Percentiles rank a stretch among this genome's conserved stretches.
These are phyloP conservation scores for Funneliformis mosseae DNA, from an alignment of 192 early-diverging fungal genomes.

Conservation along the genomic window DNA sequence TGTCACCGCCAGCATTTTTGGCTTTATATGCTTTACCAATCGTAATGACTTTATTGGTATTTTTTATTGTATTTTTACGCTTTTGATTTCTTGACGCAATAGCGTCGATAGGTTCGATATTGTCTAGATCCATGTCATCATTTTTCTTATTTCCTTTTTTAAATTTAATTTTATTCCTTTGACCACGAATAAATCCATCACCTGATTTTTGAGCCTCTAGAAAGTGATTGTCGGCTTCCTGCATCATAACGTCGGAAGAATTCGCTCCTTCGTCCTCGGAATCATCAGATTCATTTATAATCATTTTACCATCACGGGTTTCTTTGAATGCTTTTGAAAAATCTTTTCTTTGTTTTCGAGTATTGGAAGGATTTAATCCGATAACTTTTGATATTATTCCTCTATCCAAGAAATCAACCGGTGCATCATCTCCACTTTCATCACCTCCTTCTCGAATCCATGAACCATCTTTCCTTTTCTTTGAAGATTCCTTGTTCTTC, in stretches of 20 bases:
- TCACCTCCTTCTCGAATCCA: constrained; percentile 71
- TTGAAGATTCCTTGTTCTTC: constrained; percentile 35
- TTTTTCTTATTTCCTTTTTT: constrained; percentile 71
- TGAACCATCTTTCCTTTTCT: constrained; percentile 45
- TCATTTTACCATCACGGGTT: constrained; percentile 74
- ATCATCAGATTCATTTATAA: constrained; percentile 74
- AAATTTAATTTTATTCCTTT: constrained; percentile 88
- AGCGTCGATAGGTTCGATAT: constrained; percentile 49
- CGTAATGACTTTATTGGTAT: constrained; percentile 30
- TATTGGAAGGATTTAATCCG: constrained; percentile 40
- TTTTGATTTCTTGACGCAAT: constrained; percentile 40
- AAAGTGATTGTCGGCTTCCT: constrained; percentile 81
- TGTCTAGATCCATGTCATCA: constrained; percentile 70
- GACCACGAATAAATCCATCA: constrained; percentile 84
- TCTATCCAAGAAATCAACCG: constrained; percentile 91
- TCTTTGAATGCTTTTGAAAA: constrained; percentile 59
- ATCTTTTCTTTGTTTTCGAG: constrained; percentile 46
- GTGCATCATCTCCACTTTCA: constrained; percentile 48
- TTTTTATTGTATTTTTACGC: constrained; percentile 40
- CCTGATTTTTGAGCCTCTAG: constrained; percentile 75
- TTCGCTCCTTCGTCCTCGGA: constrained; percentile 40
- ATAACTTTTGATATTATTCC: constrained; percentile 72
- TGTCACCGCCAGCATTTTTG: constrained; percentile 89
- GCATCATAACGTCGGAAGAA: constrained; percentile 43
- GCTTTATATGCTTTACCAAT: constrained; percentile 83